Evolutionary conservation across 1,284 basidiomycete species (phyloP).

Genomic region (Pyrrhoderma lamaoense): DNA sequence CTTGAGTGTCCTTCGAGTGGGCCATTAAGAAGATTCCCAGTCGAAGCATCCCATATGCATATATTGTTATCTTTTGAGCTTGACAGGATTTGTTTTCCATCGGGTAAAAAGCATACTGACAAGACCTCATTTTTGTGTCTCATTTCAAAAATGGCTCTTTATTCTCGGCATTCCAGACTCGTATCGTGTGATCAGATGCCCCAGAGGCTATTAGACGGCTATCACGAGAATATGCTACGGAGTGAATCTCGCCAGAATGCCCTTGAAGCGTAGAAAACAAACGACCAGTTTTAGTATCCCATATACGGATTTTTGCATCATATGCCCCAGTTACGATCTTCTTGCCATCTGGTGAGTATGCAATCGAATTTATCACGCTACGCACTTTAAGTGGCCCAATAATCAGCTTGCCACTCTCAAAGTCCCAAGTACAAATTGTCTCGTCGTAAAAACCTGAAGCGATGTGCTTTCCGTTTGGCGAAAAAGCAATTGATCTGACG

Average conservation of each 20-base stretch:
- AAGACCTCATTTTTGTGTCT: too few species aligned
- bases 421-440: too few species aligned
- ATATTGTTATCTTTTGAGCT: too few species aligned
- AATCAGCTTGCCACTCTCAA: too few species aligned
- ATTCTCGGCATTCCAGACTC: not conserved
- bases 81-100: too few species aligned
- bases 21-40: too few species aligned
- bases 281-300: not conserved
- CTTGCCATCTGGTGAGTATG: constrained; percentile 3
- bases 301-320: constrained; percentile 2
- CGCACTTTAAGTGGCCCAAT: not conserved
- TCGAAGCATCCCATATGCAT: too few species aligned
- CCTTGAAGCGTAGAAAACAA: not conserved
- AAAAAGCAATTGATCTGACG: too few species aligned
- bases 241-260: not conserved
- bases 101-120: too few species aligned
- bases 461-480: too few species aligned
- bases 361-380: not conserved
- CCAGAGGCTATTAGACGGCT: not conserved
- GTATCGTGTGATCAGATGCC: not conserved
- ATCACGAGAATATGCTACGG: not conserved
- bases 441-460: constrained; percentile 22
- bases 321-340: not conserved
- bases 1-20: constrained; percentile 1
- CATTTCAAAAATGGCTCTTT: not conserved